Conservation (phyloP, 371 early-diverging fungal species). For the Choanephora cucurbitarum region DNA sequence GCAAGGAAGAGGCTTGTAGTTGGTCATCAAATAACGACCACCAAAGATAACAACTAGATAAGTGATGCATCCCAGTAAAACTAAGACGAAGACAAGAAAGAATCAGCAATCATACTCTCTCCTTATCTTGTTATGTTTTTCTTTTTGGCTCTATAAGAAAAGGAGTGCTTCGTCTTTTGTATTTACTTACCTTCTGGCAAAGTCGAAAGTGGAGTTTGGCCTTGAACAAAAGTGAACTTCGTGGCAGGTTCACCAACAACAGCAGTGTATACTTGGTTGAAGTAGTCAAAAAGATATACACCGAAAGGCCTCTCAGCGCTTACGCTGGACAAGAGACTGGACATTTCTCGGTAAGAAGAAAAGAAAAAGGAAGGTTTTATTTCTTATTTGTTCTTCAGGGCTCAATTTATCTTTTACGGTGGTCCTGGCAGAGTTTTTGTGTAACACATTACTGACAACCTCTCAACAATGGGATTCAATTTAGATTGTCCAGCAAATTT, state of each 20-base stretch:
- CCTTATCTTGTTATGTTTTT: not conserved
- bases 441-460: not conserved
- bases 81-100: conserved; percentile 19
- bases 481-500: too few species aligned
- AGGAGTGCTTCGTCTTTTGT: not conserved
- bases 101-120: not conserved
- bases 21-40: conserved; percentile 58
- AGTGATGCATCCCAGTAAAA: conserved; percentile 46
- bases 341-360: conserved; percentile 4
- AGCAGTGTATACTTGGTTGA: conserved; percentile 36
- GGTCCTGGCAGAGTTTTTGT: not conserved
- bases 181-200: conserved; percentile 25
- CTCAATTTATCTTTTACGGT: not conserved
- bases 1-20: conserved; percentile 58
- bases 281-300: conserved; percentile 47
- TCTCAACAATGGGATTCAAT: too few species aligned
- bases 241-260: conserved; percentile 45
- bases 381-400: not conserved
- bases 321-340: conserved; percentile 18
- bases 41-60: conserved; percentile 72
- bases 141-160: not conserved
- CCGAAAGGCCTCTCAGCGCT: conserved; percentile 54
- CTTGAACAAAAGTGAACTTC: conserved; percentile 57
- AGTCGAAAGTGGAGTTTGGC: conserved; percentile 67
- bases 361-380: not conserved